Conservation (phyloP, 2,329 filamentous ascomycete species). For the Berkeleyomyces rouxiae region DNA sequence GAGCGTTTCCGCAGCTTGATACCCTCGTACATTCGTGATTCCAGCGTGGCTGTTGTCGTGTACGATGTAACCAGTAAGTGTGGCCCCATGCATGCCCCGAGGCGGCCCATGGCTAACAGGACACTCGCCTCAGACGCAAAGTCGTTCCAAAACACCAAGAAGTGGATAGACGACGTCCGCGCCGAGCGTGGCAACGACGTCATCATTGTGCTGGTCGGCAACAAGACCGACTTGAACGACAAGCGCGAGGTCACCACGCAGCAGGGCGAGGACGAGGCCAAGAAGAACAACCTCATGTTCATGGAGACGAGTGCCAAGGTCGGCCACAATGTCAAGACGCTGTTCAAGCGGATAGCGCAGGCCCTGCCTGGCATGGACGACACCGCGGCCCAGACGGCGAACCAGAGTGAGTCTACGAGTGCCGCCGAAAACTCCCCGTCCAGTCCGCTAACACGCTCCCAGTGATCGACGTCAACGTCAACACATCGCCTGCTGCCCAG, state of each 20-base stretch:
- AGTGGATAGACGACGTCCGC: slow-evolving; percentile 98
- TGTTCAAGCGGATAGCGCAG: slow-evolving; percentile 97
- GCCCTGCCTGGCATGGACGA: slow-evolving; percentile 95
- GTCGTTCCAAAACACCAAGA: slow-evolving; percentile 95
- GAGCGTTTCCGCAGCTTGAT: slow-evolving; percentile 95
- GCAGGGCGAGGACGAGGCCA: slow-evolving; percentile 94
- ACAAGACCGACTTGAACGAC: slow-evolving; percentile 98
- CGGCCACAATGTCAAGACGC: slow-evolving; percentile 91
- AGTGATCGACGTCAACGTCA: slow-evolving; percentile 93
- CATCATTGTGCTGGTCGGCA: slow-evolving; percentile 94
- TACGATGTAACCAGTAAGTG: slow-evolving; percentile 83
- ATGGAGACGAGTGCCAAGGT: slow-evolving; percentile 97
- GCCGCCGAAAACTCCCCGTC: background rate
- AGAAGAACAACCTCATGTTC: slow-evolving; percentile 96
- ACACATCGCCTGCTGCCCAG: slow-evolving; percentile 49
- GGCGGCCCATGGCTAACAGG: background rate
- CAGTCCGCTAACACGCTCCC: slow-evolving; percentile 17
- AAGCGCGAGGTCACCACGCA: slow-evolving; percentile 93
- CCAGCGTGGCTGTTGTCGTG: slow-evolving; percentile 91
- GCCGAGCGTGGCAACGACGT: slow-evolving; percentile 96
- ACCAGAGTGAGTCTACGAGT: slow-evolving; percentile 49
- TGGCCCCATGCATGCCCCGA: background rate
- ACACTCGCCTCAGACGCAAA: slow-evolving; percentile 48
- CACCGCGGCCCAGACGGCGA: slow-evolving; percentile 52
- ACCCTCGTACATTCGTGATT: slow-evolving; percentile 96